Evolutionary conservation across 345 rosid species (phyloP).

Genomic region (Eucalyptus sp.): DNA sequence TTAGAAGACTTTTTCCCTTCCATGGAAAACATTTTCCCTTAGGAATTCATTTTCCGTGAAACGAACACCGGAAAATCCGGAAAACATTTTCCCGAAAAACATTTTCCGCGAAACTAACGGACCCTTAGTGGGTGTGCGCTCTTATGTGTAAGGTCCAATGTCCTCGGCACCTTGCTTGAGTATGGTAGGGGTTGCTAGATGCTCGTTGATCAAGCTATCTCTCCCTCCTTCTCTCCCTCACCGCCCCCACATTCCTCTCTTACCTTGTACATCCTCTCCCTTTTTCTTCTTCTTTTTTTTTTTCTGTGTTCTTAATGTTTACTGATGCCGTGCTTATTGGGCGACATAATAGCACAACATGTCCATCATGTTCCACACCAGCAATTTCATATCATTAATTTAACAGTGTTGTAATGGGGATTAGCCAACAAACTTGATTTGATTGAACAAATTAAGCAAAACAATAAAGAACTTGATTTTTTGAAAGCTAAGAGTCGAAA

Average conservation of each 20-base stretch:
- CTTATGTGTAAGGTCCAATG: too few relatives aligned
- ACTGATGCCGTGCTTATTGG: neutral
- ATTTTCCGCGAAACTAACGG: too few relatives aligned
- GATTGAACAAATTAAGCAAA: neutral
- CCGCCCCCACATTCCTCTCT: too few relatives aligned
- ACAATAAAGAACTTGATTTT: neutral
- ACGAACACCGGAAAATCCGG: too few relatives aligned
- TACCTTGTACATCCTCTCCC: neutral
- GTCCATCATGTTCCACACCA: neutral
- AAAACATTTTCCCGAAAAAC: too few relatives aligned
- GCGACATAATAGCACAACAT: neutral
- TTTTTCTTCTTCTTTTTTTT: too few relatives aligned
- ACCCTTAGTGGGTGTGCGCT: too few relatives aligned
- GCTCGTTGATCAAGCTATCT: neutral
- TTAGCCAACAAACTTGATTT: neutral
- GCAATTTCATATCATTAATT: neutral
- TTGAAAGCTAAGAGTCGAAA: neutral
- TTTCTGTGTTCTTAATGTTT: neutral
- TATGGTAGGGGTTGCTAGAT: neutral
- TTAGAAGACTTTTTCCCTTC: too few relatives aligned
- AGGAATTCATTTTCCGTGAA: too few relatives aligned
- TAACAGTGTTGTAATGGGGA: neutral
- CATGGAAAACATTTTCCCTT: too few relatives aligned
- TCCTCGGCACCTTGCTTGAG: too few relatives aligned
- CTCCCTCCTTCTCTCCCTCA: neutral